Evolutionary conservation across 352 stramenopile species (phyloP).

Genomic region (Phytophthora pseudosyringae): DNA sequence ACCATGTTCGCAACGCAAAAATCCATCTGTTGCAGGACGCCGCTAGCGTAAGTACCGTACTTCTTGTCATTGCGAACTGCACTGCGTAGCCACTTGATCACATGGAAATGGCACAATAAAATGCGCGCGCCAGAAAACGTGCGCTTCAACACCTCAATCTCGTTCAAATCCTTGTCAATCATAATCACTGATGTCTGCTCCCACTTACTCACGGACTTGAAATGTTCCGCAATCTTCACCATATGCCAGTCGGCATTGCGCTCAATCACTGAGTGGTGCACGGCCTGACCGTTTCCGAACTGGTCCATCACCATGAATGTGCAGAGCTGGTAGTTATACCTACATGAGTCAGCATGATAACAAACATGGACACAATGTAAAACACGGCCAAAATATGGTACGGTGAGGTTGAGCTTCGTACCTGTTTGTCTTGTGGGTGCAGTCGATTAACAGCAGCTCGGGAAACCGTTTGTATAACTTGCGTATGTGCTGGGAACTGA

Average conservation of each 20-base stretch:
- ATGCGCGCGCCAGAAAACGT: neutral
- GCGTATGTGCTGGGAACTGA: slow-evolving; percentile 7
- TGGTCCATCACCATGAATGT: slow-evolving; percentile 14
- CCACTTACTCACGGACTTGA: slow-evolving; percentile 1
- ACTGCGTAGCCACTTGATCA: slow-evolving; percentile 1
- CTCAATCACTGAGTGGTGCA: slow-evolving; percentile 11
- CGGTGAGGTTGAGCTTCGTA: neutral
- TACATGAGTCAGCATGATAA: neutral
- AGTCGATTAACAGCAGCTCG: slow-evolving; percentile 15
- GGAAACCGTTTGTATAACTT: slow-evolving; percentile 13
- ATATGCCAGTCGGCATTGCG: slow-evolving; percentile 15
- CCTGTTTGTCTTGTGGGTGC: slow-evolving; percentile 25
- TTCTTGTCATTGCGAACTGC: slow-evolving; percentile 11
- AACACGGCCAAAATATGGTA: slow-evolving; percentile 2
- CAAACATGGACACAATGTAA: slow-evolving; percentile 8
- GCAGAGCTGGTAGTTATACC: slow-evolving; percentile 15
- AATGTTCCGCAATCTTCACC: slow-evolving; percentile 8
- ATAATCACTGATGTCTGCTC: slow-evolving; percentile 6
- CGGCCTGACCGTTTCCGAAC: slow-evolving; percentile 9
- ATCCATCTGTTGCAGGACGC: slow-evolving; percentile 11
- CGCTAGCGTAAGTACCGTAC: slow-evolving; percentile 3
- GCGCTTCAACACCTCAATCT: slow-evolving; percentile 8
- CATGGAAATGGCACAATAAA: slow-evolving; percentile 11
- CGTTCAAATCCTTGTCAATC: slow-evolving; percentile 24
- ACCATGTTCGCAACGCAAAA: slow-evolving; percentile 13